These are phyloP conservation scores for Trametes polyzona DNA, from an alignment of 1,284 basidiomycete genomes.

Conservation along the genomic window DNA sequence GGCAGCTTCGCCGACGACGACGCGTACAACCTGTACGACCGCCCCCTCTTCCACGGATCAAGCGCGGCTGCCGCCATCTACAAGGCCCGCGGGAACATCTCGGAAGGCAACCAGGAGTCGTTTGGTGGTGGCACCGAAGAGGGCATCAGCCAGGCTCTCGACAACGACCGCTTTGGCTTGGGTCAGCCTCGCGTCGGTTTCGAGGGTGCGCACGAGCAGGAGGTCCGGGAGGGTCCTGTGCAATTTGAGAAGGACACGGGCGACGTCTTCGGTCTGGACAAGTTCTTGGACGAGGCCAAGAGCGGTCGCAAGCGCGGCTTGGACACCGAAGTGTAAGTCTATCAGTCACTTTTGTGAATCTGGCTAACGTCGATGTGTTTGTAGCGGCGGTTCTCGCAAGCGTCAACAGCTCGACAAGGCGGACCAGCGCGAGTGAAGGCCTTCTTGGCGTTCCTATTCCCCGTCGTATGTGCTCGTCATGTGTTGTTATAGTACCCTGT, in stretches of 20 bases:
- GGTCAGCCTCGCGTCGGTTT: conserved; percentile 89
- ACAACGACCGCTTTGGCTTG: conserved; percentile 93
- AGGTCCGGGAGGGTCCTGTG: conserved; percentile 90
- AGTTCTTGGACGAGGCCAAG: conserved; percentile 98
- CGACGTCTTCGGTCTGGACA: conserved; percentile 98
- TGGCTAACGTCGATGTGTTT: too few relatives aligned
- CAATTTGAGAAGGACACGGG: conserved; percentile 98
- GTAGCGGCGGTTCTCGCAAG: conserved; percentile 70
- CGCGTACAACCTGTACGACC: conserved; percentile 92
- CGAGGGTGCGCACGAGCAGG: conserved; percentile 84
- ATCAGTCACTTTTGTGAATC: too few relatives aligned
- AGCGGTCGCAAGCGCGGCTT: conserved; percentile 90
- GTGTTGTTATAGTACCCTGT: conserved; percentile 23
- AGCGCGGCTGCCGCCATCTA: conserved; percentile 98
- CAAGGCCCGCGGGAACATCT: conserved; percentile 86
- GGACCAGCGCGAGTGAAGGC: conserved; percentile 50
- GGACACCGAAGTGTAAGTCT: conserved; percentile 72
- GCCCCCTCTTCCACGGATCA: conserved; percentile 94
- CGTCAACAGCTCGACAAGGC: conserved; percentile 75
- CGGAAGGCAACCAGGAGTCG: conserved; percentile 84
- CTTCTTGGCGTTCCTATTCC: not conserved
- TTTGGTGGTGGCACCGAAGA: conserved; percentile 95
- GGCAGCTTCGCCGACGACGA: conserved; percentile 91
- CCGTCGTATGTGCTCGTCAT: conserved; percentile 12
- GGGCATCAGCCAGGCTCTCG: conserved; percentile 86